phyloP scores from a whole-genome alignment of 768 basidiomycete genomes.

The Agaricus subrufescens region DNA sequence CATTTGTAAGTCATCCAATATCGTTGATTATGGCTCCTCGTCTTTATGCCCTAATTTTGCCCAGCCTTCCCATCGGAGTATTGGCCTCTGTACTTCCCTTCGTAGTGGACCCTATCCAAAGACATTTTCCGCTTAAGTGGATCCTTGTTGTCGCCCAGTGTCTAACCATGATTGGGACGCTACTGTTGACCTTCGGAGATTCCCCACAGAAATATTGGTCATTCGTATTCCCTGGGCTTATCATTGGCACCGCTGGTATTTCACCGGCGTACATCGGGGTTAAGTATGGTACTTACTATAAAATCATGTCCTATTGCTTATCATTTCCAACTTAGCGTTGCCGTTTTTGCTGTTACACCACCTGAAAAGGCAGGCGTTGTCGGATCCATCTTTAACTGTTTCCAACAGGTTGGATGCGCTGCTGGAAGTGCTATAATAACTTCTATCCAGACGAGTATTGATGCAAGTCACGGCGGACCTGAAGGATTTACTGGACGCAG shows the following conservation, averaged over 20 bases:
- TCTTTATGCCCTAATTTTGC: not conserved
- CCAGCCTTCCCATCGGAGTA: conserved; percentile 33
- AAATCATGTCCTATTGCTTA: conserved; percentile 30
- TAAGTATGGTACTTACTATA: not conserved
- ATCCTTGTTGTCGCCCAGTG: conserved; percentile 35
- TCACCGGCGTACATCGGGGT: conserved; percentile 31
- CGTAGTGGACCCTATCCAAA: conserved; percentile 29
- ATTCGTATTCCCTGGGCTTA: conserved; percentile 40
- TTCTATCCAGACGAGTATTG: conserved; percentile 38
- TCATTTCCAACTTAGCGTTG: conserved; percentile 26
- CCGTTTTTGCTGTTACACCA: conserved; percentile 41
- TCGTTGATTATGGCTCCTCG: not conserved
- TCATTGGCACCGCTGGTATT: conserved; percentile 37
- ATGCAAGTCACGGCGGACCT: not conserved
- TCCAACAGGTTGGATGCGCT: conserved; percentile 45
- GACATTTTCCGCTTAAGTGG: conserved; percentile 31
- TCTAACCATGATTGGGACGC: conserved; percentile 28
- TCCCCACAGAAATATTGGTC: conserved; percentile 37
- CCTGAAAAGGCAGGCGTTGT: conserved; percentile 42
- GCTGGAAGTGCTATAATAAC: conserved; percentile 40
- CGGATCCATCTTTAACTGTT: conserved; percentile 48
- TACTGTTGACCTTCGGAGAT: conserved; percentile 34
- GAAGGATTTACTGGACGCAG: not conserved
- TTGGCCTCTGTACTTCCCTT: conserved; percentile 26
- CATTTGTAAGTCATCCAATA: conserved; percentile 23